Evolutionary conservation across 2,329 filamentous ascomycete species (phyloP).

Genomic region (Endoconidiophora polonica): DNA sequence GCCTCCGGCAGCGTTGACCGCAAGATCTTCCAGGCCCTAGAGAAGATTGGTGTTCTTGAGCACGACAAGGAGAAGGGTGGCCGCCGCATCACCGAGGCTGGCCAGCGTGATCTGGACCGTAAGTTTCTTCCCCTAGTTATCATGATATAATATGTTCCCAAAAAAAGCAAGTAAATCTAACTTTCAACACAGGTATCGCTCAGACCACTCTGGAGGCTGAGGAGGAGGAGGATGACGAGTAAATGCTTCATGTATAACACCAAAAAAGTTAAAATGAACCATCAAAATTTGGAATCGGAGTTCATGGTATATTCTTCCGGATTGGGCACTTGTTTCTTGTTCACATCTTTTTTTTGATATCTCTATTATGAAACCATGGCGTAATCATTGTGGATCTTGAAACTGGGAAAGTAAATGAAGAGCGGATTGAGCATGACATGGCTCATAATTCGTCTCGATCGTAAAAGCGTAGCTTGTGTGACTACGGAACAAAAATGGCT

Average conservation of each 20-base stretch:
- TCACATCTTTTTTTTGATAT: constrained; percentile 2
- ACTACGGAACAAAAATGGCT: too few species aligned
- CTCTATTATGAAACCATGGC: constrained; percentile 1
- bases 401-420: neutral
- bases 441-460: neutral
- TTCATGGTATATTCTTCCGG: constrained; percentile 7
- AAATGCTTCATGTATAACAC: constrained; percentile 22
- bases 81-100: constrained; percentile 91
- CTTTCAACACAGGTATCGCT: constrained; percentile 42
- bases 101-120: constrained; percentile 97
- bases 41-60: constrained; percentile 99
- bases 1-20: constrained; percentile 91
- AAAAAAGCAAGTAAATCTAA: neutral
- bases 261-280: constrained; percentile 11
- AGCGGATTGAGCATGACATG: neutral
- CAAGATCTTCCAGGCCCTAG: constrained; percentile 90
- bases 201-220: constrained; percentile 63
- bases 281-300: constrained; percentile 7
- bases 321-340: constrained; percentile 5
- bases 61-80: constrained; percentile 97
- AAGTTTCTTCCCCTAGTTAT: constrained; percentile 17
- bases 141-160: too few species aligned
- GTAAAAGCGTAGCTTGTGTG: too few species aligned
- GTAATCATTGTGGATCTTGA: neutral
- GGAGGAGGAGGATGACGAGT: constrained; percentile 52